phyloP scores from a whole-genome alignment of 768 basidiomycete species.

The Phaeotremella fagi region DNA sequence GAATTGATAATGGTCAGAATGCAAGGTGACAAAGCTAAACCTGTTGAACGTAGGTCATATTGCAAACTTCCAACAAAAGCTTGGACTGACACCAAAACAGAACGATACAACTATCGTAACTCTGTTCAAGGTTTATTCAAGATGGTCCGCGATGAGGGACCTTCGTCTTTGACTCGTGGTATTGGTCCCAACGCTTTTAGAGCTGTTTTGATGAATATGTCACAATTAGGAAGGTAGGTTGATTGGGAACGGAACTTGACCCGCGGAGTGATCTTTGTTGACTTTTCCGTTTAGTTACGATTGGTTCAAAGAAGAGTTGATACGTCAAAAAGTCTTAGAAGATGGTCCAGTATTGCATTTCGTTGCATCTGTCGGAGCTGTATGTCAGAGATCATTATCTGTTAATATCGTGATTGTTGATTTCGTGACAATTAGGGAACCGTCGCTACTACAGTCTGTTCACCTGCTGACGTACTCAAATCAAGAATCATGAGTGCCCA shows the following conservation, averaged over 20 bases:
- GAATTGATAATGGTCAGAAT: constrained; percentile 60
- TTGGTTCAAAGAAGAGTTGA: constrained; percentile 79
- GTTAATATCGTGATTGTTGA: background rate
- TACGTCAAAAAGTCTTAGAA: constrained; percentile 65
- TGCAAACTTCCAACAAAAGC: background rate
- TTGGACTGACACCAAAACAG: constrained; percentile 47
- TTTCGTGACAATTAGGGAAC: constrained; percentile 21
- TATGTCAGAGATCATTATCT: constrained; percentile 51
- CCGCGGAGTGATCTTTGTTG: constrained; percentile 1
- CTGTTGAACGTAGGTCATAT: constrained; percentile 31
- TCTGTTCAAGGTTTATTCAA: constrained; percentile 81
- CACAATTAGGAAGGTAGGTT: constrained; percentile 80
- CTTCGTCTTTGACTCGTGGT: constrained; percentile 69
- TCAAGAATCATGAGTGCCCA: constrained; percentile 42
- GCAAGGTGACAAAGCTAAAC: constrained; percentile 85
- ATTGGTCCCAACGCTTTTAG: constrained; percentile 80
- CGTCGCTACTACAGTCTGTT: constrained; percentile 41
- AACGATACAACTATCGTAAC: constrained; percentile 84
- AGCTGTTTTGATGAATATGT: constrained; percentile 83
- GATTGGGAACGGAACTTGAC: background rate
- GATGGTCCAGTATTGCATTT: constrained; percentile 83
- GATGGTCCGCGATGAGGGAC: constrained; percentile 86
- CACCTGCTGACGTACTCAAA: constrained; percentile 44
- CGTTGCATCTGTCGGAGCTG: constrained; percentile 78
- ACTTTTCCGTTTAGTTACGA: constrained; percentile 61